These are phyloP conservation scores for Isoetes taiwanensis DNA, from an alignment of 75 land plant species.

Conservation along the genomic window DNA sequence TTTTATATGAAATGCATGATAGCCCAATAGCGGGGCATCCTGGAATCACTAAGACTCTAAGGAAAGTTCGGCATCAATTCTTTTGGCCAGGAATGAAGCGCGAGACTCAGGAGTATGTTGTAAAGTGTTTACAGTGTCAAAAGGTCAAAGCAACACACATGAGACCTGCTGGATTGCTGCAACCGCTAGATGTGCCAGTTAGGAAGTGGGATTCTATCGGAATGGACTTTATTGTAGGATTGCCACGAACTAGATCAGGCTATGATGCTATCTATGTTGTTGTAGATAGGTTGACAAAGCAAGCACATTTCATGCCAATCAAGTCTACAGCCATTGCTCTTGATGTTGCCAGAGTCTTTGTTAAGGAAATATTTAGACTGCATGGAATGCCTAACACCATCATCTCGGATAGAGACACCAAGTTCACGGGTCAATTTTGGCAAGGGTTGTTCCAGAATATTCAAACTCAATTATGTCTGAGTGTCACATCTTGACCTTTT, in stretches of 20 bases:
- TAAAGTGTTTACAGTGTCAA: slow-evolving; percentile 16
- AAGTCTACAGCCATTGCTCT: not conserved
- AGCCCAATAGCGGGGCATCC: too few relatives aligned
- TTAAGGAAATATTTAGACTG: slow-evolving; percentile 10
- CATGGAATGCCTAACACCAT: slow-evolving; percentile 22
- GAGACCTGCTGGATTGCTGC: slow-evolving; percentile 6
- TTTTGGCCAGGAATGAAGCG: slow-evolving; percentile 17
- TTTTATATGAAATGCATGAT: too few relatives aligned
- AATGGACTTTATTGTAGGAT: slow-evolving; percentile 15
- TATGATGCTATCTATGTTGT: too few relatives aligned
- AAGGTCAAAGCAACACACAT: slow-evolving; percentile 16
- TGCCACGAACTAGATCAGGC: not conserved
- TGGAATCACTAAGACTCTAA: too few relatives aligned
- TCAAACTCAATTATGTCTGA: too few relatives aligned
- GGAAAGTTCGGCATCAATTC: too few relatives aligned
- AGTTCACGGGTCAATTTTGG: slow-evolving; percentile 11
- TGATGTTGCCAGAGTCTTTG: slow-evolving; percentile 2
- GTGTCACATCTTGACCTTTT: too few relatives aligned
- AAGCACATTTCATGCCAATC: slow-evolving; percentile 19
- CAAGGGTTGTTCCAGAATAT: too few relatives aligned
- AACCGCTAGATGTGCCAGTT: slow-evolving; percentile 12
- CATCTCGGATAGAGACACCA: not conserved
- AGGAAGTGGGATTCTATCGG: slow-evolving; percentile 12
- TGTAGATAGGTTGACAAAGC: too few relatives aligned
- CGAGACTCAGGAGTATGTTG: slow-evolving; percentile 14